These are phyloP conservation scores for Myxozyma nipponensis DNA, from an alignment of 805 yeast genomes.

Conservation along the genomic window DNA sequence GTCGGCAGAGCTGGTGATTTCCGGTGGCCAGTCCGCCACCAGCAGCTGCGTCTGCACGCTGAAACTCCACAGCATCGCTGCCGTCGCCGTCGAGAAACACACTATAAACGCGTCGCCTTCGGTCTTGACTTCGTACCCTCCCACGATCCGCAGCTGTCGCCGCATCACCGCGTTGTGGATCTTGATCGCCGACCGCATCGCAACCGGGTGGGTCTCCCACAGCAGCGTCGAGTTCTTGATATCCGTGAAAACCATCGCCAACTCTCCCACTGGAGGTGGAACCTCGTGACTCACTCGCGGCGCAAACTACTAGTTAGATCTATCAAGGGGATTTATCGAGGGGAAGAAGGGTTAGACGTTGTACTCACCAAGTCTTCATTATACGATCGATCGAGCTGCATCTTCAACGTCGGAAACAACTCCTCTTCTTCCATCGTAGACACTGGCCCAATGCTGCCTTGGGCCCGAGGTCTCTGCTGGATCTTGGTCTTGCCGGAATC, in stretches of 20 bases:
- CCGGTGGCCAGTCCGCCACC: conserved; percentile 93
- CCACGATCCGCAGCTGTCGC: conserved; percentile 82
- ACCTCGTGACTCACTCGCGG: conserved; percentile 53
- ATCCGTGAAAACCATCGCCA: conserved; percentile 96
- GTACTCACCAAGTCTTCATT: conserved; percentile 18
- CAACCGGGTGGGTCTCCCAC: conserved; percentile 90
- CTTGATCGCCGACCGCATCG: conserved; percentile 95
- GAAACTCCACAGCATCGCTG: conserved; percentile 92
- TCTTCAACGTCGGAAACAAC: conserved; percentile 36
- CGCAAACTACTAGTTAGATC: no score
- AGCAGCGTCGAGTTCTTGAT: conserved; percentile 87
- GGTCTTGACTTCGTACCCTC: conserved; percentile 97
- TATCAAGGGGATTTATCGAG: no score
- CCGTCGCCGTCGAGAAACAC: conserved; percentile 85
- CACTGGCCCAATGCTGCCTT: conserved; percentile 18
- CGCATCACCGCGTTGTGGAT: conserved; percentile 94
- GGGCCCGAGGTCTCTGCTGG: conserved; percentile 7
- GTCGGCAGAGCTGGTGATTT: conserved; percentile 76
- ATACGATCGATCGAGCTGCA: conserved; percentile 43
- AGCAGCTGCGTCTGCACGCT: conserved; percentile 81
- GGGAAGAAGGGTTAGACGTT: no score
- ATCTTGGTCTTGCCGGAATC: conserved; percentile 12
- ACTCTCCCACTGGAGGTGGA: conserved; percentile 88
- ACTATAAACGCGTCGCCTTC: conserved; percentile 99
- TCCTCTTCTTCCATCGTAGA: conserved; percentile 34